Percentiles rank a stretch among this genome's conserved stretches.
Conservation (phyloP, 2,329 filamentous ascomycete species). For the Fusarium graminum region DNA sequence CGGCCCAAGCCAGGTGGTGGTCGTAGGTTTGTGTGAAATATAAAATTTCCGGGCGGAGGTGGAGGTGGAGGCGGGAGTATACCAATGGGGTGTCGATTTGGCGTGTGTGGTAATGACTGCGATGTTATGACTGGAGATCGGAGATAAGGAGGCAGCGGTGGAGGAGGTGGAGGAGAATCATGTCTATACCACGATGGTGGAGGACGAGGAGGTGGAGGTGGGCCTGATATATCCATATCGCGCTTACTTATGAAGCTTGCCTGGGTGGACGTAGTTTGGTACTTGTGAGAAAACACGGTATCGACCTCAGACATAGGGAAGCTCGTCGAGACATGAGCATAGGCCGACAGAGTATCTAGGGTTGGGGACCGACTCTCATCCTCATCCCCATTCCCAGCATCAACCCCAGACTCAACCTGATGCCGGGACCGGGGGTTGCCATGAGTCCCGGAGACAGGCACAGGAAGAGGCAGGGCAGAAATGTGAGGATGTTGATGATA, state of each 20-base stretch:
- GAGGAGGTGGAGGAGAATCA: conserved; percentile 11
- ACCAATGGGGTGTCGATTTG: conserved; percentile 11
- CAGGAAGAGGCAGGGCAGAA: conserved; percentile 29
- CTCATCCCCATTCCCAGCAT: conserved; percentile 19
- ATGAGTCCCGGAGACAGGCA: conserved; percentile 38
- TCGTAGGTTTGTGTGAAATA: conserved; percentile 29
- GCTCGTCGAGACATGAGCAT: conserved; percentile 34
- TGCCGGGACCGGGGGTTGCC: conserved; percentile 16
- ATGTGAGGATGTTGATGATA: conserved; percentile 21
- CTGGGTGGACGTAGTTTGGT: conserved; percentile 49
- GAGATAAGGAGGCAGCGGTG: conserved; percentile 13
- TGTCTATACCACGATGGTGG: conserved; percentile 19
- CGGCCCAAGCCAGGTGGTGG: conserved; percentile 18
- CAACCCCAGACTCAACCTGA: conserved; percentile 22
- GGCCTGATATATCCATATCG: conserved; percentile 41
- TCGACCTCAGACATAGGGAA: conserved; percentile 49
- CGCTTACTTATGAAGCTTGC: conserved; percentile 50
- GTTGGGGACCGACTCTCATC: conserved; percentile 26
- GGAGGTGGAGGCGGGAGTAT: conserved; percentile 29
- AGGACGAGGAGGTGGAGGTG: conserved; percentile 38
- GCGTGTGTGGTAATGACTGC: conserved; percentile 12
- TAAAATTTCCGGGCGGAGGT: conserved; percentile 20
- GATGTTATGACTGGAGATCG: conserved; percentile 20
- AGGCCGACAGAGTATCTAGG: conserved; percentile 32
- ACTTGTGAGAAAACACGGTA: conserved; percentile 44